Percentiles rank a stretch among this genome's conserved stretches.
These are phyloP conservation scores for Fusarium chuoi DNA, from an alignment of 2,329 filamentous ascomycete genomes.

Conservation along the genomic window DNA sequence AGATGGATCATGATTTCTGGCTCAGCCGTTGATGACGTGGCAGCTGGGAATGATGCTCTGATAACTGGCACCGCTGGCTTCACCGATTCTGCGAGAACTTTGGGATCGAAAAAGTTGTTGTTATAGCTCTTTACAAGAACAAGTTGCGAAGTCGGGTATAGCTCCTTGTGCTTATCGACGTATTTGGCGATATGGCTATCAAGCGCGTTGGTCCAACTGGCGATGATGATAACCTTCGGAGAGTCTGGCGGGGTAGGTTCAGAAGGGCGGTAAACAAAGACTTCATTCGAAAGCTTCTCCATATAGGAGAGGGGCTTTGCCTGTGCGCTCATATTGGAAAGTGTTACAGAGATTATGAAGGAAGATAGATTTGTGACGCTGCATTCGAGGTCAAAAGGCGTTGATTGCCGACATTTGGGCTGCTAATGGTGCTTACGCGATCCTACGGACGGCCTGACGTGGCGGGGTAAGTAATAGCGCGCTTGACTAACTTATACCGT, in stretches of 20 bases:
- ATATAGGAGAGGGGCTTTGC: constrained; percentile 14
- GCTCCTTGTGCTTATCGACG: constrained; percentile 10
- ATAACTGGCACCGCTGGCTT: background rate
- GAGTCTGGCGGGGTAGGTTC: background rate
- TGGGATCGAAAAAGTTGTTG: background rate
- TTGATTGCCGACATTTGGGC: background rate
- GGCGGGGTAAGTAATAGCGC: constrained; percentile 4
- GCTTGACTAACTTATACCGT: background rate
- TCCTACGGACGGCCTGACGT: background rate
- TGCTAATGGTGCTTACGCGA: constrained; percentile 5
- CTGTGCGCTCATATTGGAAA: background rate
- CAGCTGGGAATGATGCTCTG: background rate
- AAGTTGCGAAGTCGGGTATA: background rate
- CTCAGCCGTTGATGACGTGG: background rate
- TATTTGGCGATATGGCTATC: constrained; percentile 28
- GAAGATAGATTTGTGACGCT: background rate
- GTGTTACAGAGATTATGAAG: too few species aligned
- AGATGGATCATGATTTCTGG: constrained; percentile 8
- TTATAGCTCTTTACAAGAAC: constrained; percentile 7
- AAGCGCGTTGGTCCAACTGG: constrained; percentile 21
- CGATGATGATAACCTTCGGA: constrained; percentile 23
- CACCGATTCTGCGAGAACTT: background rate
- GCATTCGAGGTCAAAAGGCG: background rate
- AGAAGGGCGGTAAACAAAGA: constrained; percentile 8
- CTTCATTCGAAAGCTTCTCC: constrained; percentile 13